phyloP scores from a whole-genome alignment of 345 rosid genomes.

The Bruguiera parviflora region DNA sequence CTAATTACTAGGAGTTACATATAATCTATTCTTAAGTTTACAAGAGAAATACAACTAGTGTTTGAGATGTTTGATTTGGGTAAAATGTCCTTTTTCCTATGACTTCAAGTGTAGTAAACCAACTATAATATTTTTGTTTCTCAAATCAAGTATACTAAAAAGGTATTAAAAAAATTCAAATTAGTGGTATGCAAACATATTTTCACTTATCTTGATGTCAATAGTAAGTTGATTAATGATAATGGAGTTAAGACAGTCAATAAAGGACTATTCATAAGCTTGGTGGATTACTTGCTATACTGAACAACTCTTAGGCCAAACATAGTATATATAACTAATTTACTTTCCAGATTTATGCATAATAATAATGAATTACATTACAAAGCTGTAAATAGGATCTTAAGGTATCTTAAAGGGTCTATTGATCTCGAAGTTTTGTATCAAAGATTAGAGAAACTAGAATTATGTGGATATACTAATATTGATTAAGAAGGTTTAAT shows the following conservation, averaged over 20 bases:
- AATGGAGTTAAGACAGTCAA: neutral
- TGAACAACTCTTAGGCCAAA: neutral
- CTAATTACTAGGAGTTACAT: neutral
- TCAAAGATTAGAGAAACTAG: neutral
- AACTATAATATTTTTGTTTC: neutral
- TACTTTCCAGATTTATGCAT: constrained; percentile 6
- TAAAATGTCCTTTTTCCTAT: neutral
- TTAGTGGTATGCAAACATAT: neutral
- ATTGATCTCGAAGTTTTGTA: neutral
- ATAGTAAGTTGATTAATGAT: neutral
- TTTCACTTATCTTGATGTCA: neutral
- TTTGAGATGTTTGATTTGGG: neutral
- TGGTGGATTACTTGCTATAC: neutral
- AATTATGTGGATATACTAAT: neutral
- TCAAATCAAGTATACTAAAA: neutral
- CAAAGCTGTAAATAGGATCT: neutral
- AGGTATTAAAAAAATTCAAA: neutral
- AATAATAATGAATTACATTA: neutral
- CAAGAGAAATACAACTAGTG: neutral
- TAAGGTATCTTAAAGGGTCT: neutral
- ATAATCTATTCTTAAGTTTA: neutral
- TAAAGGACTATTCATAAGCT: neutral
- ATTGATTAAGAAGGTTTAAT: neutral
- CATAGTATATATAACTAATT: neutral
- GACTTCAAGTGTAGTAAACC: neutral